Conservation (phyloP, 2,329 filamentous ascomycete genomes). For the Arthrobotrys sphaeroides region DNA sequence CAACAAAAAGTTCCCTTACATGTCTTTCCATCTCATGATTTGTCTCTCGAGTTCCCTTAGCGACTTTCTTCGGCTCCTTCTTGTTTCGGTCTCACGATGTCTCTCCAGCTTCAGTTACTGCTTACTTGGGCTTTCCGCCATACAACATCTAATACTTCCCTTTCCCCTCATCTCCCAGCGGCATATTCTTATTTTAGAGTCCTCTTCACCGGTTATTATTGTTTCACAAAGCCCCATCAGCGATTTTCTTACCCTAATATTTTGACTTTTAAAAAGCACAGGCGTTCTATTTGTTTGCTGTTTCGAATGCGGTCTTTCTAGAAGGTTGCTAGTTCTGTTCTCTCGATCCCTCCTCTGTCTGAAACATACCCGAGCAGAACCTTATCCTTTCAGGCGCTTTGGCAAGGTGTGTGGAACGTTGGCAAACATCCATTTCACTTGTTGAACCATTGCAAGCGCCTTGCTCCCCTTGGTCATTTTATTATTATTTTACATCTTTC, state of each 20-base stretch:
- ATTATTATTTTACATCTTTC: slow-evolving; percentile 6
- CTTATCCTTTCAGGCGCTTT: slow-evolving; percentile 53
- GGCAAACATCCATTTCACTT: slow-evolving; percentile 44
- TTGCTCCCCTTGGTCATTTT: slow-evolving; percentile 35
- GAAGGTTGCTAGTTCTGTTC: slow-evolving; percentile 48
- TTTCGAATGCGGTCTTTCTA: slow-evolving; percentile 38
- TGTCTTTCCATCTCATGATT: slow-evolving; percentile 18
- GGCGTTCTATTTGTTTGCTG: slow-evolving; percentile 40
- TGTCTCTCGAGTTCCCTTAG: slow-evolving; percentile 48
- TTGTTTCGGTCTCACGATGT: slow-evolving; percentile 35
- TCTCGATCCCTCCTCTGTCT: slow-evolving; percentile 34
- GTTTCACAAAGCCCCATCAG: slow-evolving; percentile 44
- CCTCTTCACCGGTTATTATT: slow-evolving; percentile 17
- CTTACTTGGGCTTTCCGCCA: slow-evolving; percentile 6
- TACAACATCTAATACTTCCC: slow-evolving; percentile 32
- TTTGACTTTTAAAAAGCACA: slow-evolving; percentile 41
- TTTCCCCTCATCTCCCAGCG: slow-evolving; percentile 20
- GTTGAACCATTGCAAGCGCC: slow-evolving; percentile 41
- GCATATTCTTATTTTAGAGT: slow-evolving; percentile 45
- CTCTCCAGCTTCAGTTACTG: slow-evolving; percentile 23
- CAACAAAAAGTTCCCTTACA: slow-evolving; percentile 40
- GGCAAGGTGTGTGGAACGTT: slow-evolving; percentile 44
- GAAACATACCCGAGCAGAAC: slow-evolving; percentile 53
- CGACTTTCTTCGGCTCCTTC: slow-evolving; percentile 25
- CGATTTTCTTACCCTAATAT: slow-evolving; percentile 24